Evolutionary conservation across 1,284 basidiomycete species (phyloP).

Genomic region (Naganishia cerealis): DNA sequence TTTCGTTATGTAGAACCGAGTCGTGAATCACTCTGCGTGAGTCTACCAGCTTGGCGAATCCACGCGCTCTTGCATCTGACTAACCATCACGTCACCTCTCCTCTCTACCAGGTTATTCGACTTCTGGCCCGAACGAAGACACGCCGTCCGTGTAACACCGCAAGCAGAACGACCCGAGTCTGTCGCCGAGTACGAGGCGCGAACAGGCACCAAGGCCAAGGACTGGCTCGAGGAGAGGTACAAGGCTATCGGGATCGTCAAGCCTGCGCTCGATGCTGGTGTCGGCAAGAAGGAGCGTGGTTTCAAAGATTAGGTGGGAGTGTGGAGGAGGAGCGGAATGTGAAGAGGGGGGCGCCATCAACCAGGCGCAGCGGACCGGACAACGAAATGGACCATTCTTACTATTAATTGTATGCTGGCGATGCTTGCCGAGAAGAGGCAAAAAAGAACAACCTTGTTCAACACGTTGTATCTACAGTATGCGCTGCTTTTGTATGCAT

Average conservation of each 20-base stretch:
- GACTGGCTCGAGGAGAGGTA: slow-evolving; percentile 52
- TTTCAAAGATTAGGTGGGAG: slow-evolving; percentile 45
- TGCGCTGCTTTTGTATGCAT: neutral
- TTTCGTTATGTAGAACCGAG: slow-evolving; percentile 45
- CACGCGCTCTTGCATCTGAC: slow-evolving; percentile 14
- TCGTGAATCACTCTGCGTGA: slow-evolving; percentile 72
- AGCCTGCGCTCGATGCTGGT: slow-evolving; percentile 45
- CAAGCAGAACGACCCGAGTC: slow-evolving; percentile 73
- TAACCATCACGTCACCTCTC: slow-evolving; percentile 1
- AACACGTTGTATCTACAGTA: slow-evolving; percentile 1
- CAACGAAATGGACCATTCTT: neutral
- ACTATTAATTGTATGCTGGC: neutral
- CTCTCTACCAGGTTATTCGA: slow-evolving; percentile 58
- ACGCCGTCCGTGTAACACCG: slow-evolving; percentile 77
- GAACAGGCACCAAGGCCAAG: slow-evolving; percentile 48
- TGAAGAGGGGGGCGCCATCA: slow-evolving; percentile 1
- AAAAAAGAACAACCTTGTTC: slow-evolving; percentile 6
- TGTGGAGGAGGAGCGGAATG: neutral
- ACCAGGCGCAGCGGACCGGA: slow-evolving; percentile 4
- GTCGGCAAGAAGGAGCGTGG: slow-evolving; percentile 44
- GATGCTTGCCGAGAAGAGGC: neutral
- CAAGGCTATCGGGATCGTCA: slow-evolving; percentile 43
- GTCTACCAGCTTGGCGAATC: slow-evolving; percentile 64
- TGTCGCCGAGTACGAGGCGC: slow-evolving; percentile 69
- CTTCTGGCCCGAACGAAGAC: slow-evolving; percentile 71